Percentiles rank a stretch among this genome's conserved stretches.
Conservation (phyloP, 306 rosid species). For the Trichosanthes cucumerina region DNA sequence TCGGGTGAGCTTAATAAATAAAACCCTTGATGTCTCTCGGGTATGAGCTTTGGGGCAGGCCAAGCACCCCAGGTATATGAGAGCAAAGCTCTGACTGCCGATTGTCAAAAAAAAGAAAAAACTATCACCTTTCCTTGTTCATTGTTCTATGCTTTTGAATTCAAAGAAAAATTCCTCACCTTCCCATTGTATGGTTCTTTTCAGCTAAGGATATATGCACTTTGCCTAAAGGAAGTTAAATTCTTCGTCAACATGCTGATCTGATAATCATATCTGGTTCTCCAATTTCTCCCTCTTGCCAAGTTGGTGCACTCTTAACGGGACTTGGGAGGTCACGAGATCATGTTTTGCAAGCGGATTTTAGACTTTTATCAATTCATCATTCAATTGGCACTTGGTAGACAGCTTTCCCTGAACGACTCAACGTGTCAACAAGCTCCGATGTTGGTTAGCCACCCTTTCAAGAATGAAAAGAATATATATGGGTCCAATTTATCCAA, state of each 20-base stretch:
- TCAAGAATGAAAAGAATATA: too few species aligned
- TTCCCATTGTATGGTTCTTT: background rate
- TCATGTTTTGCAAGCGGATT: background rate
- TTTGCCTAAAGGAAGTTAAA: background rate
- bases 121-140: too few species aligned
- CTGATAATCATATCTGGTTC: background rate
- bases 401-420: too few species aligned
- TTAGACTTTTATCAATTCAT: background rate
- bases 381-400: background rate
- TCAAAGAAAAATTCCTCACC: background rate
- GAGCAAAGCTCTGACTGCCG: too few species aligned
- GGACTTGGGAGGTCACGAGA: background rate
- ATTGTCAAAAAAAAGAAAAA: too few species aligned
- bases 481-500: too few species aligned
- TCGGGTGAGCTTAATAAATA: too few species aligned
- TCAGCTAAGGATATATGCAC: background rate
- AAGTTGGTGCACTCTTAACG: background rate
- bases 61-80: too few species aligned
- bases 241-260: background rate
- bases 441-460: background rate
- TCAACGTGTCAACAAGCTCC: too few species aligned
- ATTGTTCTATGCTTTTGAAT: background rate
- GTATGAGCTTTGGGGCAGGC: too few species aligned
- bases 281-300: background rate
- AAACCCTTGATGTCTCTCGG: too few species aligned